Conservation (phyloP, 1,139 yeast species). For the Schwanniomyces etchellsii region DNA sequence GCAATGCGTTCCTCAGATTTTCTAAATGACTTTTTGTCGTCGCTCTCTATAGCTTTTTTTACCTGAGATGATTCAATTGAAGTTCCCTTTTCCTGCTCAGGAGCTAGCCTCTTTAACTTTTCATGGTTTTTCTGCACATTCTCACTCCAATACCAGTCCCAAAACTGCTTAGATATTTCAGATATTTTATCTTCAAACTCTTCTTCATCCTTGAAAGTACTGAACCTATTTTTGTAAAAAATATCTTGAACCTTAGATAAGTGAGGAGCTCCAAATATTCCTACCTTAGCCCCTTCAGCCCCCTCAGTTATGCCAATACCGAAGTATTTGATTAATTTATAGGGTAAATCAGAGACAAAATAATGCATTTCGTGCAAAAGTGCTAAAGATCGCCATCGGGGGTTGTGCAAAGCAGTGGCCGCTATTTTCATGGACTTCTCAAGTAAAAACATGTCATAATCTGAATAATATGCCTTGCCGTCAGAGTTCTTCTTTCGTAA, state of each 20-base stretch:
- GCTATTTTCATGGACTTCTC: conserved; percentile 39
- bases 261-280: conserved; percentile 59
- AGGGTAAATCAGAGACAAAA: conserved; percentile 41
- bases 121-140: conserved; percentile 15
- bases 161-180: conserved; percentile 34
- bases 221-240: conserved; percentile 47
- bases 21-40: background rate
- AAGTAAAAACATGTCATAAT: conserved; percentile 34
- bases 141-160: conserved; percentile 49
- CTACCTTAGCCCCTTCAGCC: conserved; percentile 16
- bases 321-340: conserved; percentile 29
- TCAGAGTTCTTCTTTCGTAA: conserved; percentile 26
- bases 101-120: background rate
- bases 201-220: conserved; percentile 20
- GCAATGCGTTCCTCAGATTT: background rate
- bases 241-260: conserved; percentile 47
- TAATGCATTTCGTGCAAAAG: conserved; percentile 61
- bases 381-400: conserved; percentile 52
- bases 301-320: conserved; percentile 35
- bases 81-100: background rate
- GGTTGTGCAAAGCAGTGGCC: conserved; percentile 41
- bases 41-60: background rate
- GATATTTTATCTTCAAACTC: conserved; percentile 23
- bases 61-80: background rate
- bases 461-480: conserved; percentile 23